Percentiles rank a stretch among this genome's conserved stretches.
Evolutionary conservation across 1,284 basidiomycete species (phyloP).

Genomic region (Pyrrhoderma lamaoense): DNA sequence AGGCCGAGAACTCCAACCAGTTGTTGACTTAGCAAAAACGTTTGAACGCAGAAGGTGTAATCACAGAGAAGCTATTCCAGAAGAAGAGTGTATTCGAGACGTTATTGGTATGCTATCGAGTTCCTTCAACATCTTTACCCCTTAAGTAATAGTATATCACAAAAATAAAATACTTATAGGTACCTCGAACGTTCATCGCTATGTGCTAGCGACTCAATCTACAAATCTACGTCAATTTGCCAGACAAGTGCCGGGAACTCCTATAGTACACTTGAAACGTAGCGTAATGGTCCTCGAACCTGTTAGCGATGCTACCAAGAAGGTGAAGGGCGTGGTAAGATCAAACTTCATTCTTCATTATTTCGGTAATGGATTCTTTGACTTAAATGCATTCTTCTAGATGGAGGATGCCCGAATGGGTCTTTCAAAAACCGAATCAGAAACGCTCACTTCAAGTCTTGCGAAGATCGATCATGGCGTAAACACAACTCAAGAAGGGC

Average conservation of each 20-base stretch:
- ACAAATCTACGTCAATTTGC: slow-evolving; percentile 58
- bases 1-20: slow-evolving; percentile 61
- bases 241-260: slow-evolving; percentile 70
- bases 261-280: slow-evolving; percentile 83
- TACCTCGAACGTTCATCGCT: slow-evolving; percentile 84
- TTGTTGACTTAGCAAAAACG: slow-evolving; percentile 82
- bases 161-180: too few relatives aligned
- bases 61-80: slow-evolving; percentile 62
- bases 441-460: slow-evolving; percentile 31
- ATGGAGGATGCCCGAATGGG: slow-evolving; percentile 48
- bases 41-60: slow-evolving; percentile 95
- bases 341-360: background rate
- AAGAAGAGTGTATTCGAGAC: slow-evolving; percentile 76
- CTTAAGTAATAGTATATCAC: too few relatives aligned
- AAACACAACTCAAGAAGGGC: background rate
- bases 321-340: slow-evolving; percentile 58
- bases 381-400: slow-evolving; percentile 27
- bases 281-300: slow-evolving; percentile 88
- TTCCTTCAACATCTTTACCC: too few relatives aligned
- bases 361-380: background rate
- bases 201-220: slow-evolving; percentile 79
- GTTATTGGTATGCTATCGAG: slow-evolving; percentile 62
- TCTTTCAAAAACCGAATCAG: slow-evolving; percentile 40
- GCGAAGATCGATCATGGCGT: slow-evolving; percentile 5
- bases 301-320: slow-evolving; percentile 68